Evolutionary conservation across 192 early-diverging fungal species (phyloP), one percentile per base, ranked within the genome.

Genomic region (Glomus cerebriforme): DNA sequence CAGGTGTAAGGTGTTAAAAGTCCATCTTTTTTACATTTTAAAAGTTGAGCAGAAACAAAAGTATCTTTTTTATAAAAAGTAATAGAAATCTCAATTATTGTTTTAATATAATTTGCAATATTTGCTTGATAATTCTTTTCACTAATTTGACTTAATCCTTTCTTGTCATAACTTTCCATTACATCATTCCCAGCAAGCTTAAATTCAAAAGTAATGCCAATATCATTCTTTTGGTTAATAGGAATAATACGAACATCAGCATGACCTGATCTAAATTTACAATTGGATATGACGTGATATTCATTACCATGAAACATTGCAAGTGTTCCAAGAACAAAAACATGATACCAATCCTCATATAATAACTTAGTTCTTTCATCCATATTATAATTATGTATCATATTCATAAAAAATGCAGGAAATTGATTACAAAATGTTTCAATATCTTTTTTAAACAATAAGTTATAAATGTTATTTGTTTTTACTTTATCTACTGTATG

Each of bases 191-290:
- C 37, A 69, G 67, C 32, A 37, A 35, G 67, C 67, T 69, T 69
- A 69, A 69, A 68, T 32, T 69, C 67, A 69, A 37, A 69, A 12
- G 34, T 69, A 8, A 69, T 37, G 13, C 67, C 17, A 37, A 17
- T n/a, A 35, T 35, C 32, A 37, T 35, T n/a, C 1, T 69, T 69
- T 69, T 19, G 34, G 4, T 19, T n/a, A 37, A 43, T 37, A 4
- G 67, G 34, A 15, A 69, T 69, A 34, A 69, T 69, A 0, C 66
- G 66, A 32, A 68, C 66, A 68, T 68, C 66, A 37, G 66, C 32
- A 69, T 34, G 67, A 35, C 67, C 67, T 15, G 5, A 9, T 6
- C 67, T 34, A 69, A 12, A 9, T 69, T 69, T 34, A 35, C 37
- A 2, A 69, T 69, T 69, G 32, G 67, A 69, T 19, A 37, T 34